A percentile compares a stretch with the other conserved stretches of the same genome.
Evolutionary conservation across 2,329 filamentous ascomycete species (phyloP).

Genomic region (Botrytis medusae): DNA sequence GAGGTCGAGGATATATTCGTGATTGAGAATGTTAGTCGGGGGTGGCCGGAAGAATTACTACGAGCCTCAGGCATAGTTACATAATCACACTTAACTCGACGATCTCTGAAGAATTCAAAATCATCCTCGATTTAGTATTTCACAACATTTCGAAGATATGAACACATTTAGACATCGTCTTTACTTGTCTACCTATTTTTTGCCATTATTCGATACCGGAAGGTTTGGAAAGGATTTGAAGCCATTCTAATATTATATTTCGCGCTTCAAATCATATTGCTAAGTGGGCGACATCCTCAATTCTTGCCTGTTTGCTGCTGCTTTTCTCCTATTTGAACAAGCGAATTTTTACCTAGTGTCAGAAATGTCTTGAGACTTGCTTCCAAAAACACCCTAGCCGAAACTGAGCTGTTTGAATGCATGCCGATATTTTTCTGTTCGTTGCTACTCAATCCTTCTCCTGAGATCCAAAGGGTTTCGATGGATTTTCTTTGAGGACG

Average conservation of each 20-base stretch:
- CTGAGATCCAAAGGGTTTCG: not conserved
- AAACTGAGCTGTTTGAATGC: not conserved
- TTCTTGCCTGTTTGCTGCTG: not conserved
- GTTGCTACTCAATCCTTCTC: not conserved
- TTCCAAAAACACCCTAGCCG: too few species aligned
- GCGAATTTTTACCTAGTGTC: not conserved
- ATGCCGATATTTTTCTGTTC: not conserved
- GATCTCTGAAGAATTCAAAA: not conserved
- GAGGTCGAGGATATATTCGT: constrained; percentile 13
- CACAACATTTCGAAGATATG: not conserved
- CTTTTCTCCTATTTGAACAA: not conserved
- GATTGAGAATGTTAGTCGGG: constrained; percentile 23
- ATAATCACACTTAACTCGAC: not conserved
- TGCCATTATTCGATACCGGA: too few species aligned
- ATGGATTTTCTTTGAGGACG: too few species aligned
- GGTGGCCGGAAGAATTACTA: constrained; percentile 14
- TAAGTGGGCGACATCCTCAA: not conserved
- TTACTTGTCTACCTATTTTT: not conserved
- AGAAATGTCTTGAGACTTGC: not conserved
- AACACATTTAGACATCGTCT: not conserved
- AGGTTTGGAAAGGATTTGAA: not conserved
- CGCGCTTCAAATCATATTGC: not conserved
- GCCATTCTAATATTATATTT: not conserved
- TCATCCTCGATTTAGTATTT: not conserved
- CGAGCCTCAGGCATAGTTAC: constrained; percentile 5